Conservation (phyloP, 441 rosid genomes). For the Adansonia gregorii region DNA sequence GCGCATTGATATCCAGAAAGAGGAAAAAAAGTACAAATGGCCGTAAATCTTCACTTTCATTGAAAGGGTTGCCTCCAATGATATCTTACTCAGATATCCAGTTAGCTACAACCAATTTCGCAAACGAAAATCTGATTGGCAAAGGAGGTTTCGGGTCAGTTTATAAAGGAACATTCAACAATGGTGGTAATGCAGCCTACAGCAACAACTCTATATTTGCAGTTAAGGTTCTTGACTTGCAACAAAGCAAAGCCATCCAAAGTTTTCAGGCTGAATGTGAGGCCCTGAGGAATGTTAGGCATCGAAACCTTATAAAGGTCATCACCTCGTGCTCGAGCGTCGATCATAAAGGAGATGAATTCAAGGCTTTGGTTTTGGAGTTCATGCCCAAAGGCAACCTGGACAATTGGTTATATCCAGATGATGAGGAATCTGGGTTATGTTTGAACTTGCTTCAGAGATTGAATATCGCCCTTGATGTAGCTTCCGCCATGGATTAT, state of each 20-base stretch:
- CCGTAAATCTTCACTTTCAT: not conserved
- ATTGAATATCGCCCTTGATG: conserved; percentile 24
- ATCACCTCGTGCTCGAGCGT: conserved; percentile 27
- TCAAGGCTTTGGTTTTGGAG: conserved; percentile 29
- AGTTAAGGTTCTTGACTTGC: conserved; percentile 24
- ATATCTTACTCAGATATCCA: conserved; percentile 34
- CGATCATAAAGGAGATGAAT: conserved; percentile 24
- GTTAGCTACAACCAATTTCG: conserved; percentile 32
- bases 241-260: conserved; percentile 17
- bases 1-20: conserved; percentile 1
- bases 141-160: conserved; percentile 40
- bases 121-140: conserved; percentile 34
- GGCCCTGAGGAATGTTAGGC: conserved; percentile 25
- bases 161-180: conserved; percentile 29
- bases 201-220: not conserved
- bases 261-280: conserved; percentile 26
- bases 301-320: conserved; percentile 22
- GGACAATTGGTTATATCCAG: conserved; percentile 21
- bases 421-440: conserved; percentile 14
- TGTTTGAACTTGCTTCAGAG: conserved; percentile 17
- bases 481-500: conserved; percentile 29
- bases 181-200: not conserved
- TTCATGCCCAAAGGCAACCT: conserved; percentile 26
- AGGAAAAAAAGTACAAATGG: conserved; percentile 5
- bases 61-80: conserved; percentile 13